Evolutionary conservation across 495 filamentous ascomycete genomes (phyloP).

Genomic region (Chaetomium tenue): DNA sequence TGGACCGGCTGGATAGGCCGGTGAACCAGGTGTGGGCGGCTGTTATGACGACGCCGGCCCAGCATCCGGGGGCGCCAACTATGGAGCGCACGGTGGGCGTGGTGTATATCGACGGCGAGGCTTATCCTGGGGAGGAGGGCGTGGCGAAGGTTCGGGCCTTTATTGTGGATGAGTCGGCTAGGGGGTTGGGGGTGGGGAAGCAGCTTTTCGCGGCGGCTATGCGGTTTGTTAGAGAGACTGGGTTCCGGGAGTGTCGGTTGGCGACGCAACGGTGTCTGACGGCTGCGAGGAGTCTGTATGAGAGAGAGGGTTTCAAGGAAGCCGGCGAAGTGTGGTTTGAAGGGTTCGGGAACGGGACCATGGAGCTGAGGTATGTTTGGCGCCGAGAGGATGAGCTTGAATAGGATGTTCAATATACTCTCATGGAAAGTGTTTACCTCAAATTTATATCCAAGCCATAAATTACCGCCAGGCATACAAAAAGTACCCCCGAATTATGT

Average conservation of each 20-base stretch:
- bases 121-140: conserved; percentile 1
- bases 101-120: conserved; percentile 36
- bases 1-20: conserved; percentile 28
- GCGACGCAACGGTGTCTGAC: conserved; percentile 26
- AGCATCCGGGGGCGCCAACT: background rate
- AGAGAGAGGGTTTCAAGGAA: conserved; percentile 28
- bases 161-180: conserved; percentile 32
- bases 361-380: conserved; percentile 28
- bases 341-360: conserved; percentile 16
- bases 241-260: conserved; percentile 31
- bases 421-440: background rate
- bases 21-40: conserved; percentile 34
- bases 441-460: background rate
- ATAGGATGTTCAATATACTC: background rate
- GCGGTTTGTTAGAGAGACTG: conserved; percentile 31
- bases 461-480: background rate
- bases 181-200: conserved; percentile 32
- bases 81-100: conserved; percentile 31
- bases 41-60: conserved; percentile 15
- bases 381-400: conserved; percentile 5
- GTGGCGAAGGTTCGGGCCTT: conserved; percentile 34
- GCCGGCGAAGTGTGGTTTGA: conserved; percentile 18
- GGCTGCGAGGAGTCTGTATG: conserved; percentile 31
- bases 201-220: conserved; percentile 33
- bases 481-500: background rate